Percentiles rank a stretch among this genome's conserved stretches.
Evolutionary conservation across 306 rosid genomes (phyloP).

Genomic region (Medicago lupulina): DNA sequence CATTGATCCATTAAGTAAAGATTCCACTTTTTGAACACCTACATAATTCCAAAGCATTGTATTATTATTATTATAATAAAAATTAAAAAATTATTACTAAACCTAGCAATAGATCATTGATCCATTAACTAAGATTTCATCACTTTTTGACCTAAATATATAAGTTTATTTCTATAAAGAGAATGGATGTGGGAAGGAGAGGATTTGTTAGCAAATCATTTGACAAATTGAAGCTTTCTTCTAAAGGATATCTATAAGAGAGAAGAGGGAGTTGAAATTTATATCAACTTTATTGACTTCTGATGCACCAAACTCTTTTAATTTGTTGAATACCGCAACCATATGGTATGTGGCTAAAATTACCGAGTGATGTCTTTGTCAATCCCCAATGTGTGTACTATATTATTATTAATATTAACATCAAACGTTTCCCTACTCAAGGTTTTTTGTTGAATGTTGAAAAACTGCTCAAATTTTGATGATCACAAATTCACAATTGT

Average conservation of each 20-base stretch:
- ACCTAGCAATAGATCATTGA: conserved; percentile 21
- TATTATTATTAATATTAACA: not conserved
- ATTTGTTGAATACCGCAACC: conserved; percentile 51
- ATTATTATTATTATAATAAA: not conserved
- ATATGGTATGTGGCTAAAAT: conserved; percentile 44
- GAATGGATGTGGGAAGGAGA: conserved; percentile 12
- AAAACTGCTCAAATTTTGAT: no score
- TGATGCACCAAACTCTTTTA: conserved; percentile 47
- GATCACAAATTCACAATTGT: no score
- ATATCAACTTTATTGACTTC: conserved; percentile 62
- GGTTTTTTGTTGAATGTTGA: conserved; percentile 28
- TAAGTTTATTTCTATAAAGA: conserved; percentile 30
- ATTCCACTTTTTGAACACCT: conserved; percentile 21
- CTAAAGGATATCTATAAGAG: conserved; percentile 28
- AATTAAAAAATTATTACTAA: not conserved
- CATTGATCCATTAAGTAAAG: conserved; percentile 18
- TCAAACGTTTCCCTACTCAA: conserved; percentile 36
- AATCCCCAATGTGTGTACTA: conserved; percentile 14
- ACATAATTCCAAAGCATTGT: conserved; percentile 25
- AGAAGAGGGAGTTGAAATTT: conserved; percentile 48
- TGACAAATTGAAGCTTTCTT: conserved; percentile 51
- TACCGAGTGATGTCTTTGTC: conserved; percentile 44
- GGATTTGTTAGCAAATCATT: conserved; percentile 47
- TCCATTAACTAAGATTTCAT: conserved; percentile 25
- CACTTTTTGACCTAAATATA: conserved; percentile 43